Evolutionary conservation across 2,329 filamentous ascomycete species (phyloP), one percentile per base, ranked within the genome.

Genomic region (Paracorniculantispora psalliotae): DNA sequence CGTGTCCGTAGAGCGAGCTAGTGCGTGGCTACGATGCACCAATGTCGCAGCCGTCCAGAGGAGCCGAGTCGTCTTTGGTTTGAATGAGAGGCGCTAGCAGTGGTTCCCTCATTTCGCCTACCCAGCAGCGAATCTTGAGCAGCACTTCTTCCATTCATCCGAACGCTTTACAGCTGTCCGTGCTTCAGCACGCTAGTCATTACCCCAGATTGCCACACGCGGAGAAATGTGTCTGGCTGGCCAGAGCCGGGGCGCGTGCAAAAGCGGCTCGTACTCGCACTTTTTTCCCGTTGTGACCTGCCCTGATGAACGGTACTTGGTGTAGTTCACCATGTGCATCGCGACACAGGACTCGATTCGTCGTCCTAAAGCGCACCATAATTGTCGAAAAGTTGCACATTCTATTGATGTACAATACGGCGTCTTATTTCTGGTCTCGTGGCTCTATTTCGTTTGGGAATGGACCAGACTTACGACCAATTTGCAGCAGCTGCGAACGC

Each of bases 101-200:
- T 43, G 23, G 23, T 17, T 1, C 4, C 7, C 23, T 6, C 10
- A 41, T 19, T 49, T 49, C 35, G 21, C 35, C 25, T 10, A 8
- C 15, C 15, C 26, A 49, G 8, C 4, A 9, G 25, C 46, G 17
- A 33, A 19, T 46, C 37, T 41, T 15, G 10, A 37, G 23, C 43
- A 28, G 25, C 25, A 7, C 48, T 51, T n/a, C n/a, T n/a, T 50
- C 55, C 55, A 15, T 57, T 57, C 55, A 57, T 50, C 55, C 55
- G 55, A 50, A 57, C 55, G 26, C 26, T 49, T 9, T 15, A 9
- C n/a, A n/a, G n/a, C n/a, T 39, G 54, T 39, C 44, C n/a, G 52
- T 47, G 41, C 41, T 47, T 30, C 30, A 25, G 23, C 35, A 43
- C 50, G 37, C 50, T 30, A 53, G 37, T 8, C 39, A 43, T 4